These are phyloP conservation scores for Sphenostylis stenocarpa DNA, from an alignment of 306 rosid species.

Conservation along the genomic window DNA sequence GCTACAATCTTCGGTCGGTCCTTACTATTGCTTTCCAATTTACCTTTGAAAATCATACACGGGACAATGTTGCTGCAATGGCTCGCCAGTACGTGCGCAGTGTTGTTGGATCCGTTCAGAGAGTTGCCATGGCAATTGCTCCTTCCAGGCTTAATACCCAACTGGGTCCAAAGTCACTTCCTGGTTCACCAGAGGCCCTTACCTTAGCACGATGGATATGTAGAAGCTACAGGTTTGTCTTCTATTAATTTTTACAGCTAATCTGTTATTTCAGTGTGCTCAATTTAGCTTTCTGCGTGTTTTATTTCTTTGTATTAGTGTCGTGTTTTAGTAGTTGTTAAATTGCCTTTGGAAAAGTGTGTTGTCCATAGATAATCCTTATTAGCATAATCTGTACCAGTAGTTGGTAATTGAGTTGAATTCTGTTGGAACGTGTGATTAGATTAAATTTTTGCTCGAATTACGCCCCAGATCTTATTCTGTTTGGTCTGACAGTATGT, in stretches of 20 bases:
- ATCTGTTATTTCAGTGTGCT: background rate
- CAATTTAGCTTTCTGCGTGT: background rate
- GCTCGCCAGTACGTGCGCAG: conserved; percentile 97
- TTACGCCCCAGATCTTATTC: background rate
- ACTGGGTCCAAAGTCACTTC: conserved; percentile 70
- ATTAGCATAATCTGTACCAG: no score
- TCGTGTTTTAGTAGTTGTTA: background rate
- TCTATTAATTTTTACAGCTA: background rate
- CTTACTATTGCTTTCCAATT: conserved; percentile 95
- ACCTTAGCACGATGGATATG: conserved; percentile 83
- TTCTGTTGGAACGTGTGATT: background rate
- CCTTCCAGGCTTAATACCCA: conserved; percentile 72
- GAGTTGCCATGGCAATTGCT: conserved; percentile 98
- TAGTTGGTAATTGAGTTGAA: background rate
- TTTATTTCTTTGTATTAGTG: background rate
- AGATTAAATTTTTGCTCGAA: background rate
- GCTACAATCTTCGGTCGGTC: conserved; percentile 82
- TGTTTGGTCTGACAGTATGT: background rate
- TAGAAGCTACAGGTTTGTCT: conserved; percentile 75
- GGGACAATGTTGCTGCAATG: conserved; percentile 95
- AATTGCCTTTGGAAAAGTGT: background rate
- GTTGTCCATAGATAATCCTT: background rate
- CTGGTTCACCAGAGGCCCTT: conserved; percentile 92
- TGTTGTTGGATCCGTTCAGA: conserved; percentile 92
- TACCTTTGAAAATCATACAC: conserved; percentile 79